Evolutionary conservation across 768 basidiomycete genomes (phyloP), one percentile per base, ranked within the genome.

Genomic region (Mycena vitilis): DNA sequence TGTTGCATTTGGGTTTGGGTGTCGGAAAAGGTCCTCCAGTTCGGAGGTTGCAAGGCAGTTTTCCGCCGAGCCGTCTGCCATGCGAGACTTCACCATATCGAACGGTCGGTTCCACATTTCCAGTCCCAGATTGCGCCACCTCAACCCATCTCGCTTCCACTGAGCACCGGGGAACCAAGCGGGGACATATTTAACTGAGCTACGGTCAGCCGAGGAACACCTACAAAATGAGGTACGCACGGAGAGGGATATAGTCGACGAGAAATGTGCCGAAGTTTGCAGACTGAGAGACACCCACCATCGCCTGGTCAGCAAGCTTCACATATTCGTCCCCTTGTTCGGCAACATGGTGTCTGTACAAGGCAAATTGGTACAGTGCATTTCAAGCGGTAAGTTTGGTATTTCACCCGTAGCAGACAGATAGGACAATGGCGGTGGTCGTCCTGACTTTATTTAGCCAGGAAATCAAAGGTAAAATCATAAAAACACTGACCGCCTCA

Each of bases 141-240:
- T 73, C 20, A 71, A 75, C 1, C 83, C 83, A 62, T 77, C 78
- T 25, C 68, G 49, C 73, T 85, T 83, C 79, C 85, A 86, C 2
- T 69, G 20, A 20, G 53, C 53, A n/a, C 53, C 53, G 16, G 53
- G 68, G 55, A 85, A 75, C 85, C 85, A 85, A 20, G 78, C 74
- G 3, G 86, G 86, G 42, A 86, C 73, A 58, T 84, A 74, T 54
- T 79, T 79, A 58, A 86, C 78, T 81, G 58, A 12, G 25, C 4
- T 13, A 22, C 12, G 48, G 54, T 22, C 69, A 54, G 23, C 40
- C 3, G 36, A 25, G 16, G 15, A 30, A 20, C 34, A 12, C 5
- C 2, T n/a, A 2, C 6, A 56, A 1, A 36, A 34, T 30, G 7
- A 23, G 4, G 22, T 20, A 59, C 64, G 36, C 18, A 66, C 65